Base-by-base conservation (phyloP, 306 rosid species). In the Crataegus laevigata region DNA sequence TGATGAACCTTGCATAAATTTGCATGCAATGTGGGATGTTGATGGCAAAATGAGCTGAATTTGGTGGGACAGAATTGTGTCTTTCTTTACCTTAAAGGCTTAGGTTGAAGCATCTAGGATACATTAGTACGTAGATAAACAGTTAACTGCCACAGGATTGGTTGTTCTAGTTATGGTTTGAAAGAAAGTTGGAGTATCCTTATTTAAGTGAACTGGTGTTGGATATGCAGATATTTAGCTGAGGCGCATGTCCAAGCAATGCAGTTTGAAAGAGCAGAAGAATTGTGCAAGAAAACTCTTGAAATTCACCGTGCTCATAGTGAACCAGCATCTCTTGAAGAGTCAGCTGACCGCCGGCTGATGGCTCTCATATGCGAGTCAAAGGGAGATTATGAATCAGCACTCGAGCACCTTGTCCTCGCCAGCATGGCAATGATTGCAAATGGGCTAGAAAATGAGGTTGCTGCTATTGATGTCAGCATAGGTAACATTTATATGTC, bases 371-470 rank as follows among this genome's bases (percentile, higher is more conserved):
- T 96, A 68, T 92, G 88, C 3, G 99, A 96, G 85, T 94, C 99
- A 0, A 96, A 92, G 73, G 96, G 98, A 66, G 96, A 96, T 40
- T 96, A 88, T 19, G 99, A 96, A 65, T 69, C 89, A 3, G 96
- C 98, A 8, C 88, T 96, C 25, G 99, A 96, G 85, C 97, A 96
- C 69, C 99, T 96, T 66, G 99, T 96, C 71, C 97, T 96, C 13
- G 99, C 99, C 45, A 92, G 98, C 77, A 96, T 96, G 99, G 96
- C 98, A 5, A 96, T 96, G 99, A 82, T 96, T 64, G 97, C 99
- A 6, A 96, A 96, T 71, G 96, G 87, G 34, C 98, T 88, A 66
- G 99, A 96, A 80, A 90, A 76, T 54, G 99, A 96, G 61, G 99
- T 90, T 83, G 99, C 99, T 34, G 82, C 94, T 0, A 90, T 96